Evolutionary conservation across 2,329 filamentous ascomycete genomes (phyloP).

Genomic region (Arthroderma sp.): DNA sequence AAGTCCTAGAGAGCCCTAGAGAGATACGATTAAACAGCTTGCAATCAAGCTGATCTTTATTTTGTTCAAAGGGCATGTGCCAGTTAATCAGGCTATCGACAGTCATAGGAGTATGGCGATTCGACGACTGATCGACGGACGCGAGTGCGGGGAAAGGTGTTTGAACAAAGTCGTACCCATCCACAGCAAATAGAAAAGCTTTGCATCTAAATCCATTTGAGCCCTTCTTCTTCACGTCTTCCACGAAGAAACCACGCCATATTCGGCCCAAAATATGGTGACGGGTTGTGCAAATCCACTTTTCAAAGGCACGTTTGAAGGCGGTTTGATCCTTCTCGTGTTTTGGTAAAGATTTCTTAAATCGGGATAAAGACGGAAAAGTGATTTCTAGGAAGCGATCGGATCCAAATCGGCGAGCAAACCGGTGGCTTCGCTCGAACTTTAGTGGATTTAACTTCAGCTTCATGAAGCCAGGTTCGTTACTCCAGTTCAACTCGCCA

Average conservation of each 20-base stretch:
- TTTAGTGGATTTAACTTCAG: constrained; percentile 30
- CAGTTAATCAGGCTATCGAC: constrained; percentile 31
- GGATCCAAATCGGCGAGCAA: constrained; percentile 33
- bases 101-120: constrained; percentile 24
- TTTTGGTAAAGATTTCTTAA: constrained; percentile 15
- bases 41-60: constrained; percentile 22
- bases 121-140: constrained; percentile 15
- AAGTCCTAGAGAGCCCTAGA: constrained; percentile 33
- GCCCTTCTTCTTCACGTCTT: constrained; percentile 23
- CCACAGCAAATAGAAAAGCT: constrained; percentile 31
- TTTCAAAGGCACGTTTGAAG: constrained; percentile 22
- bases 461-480: constrained; percentile 24
- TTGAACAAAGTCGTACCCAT: constrained; percentile 27
- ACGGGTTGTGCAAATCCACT: constrained; percentile 27
- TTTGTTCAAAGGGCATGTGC: constrained; percentile 29
- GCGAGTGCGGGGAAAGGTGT: constrained; percentile 5
- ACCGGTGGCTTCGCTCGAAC: constrained; percentile 30
- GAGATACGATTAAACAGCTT: constrained; percentile 34
- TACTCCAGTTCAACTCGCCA: constrained; percentile 28
- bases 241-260: constrained; percentile 34
- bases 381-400: constrained; percentile 34
- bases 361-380: constrained; percentile 18
- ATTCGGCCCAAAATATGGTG: constrained; percentile 30
- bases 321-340: constrained; percentile 12
- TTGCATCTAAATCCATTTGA: constrained; percentile 19